Percentiles rank a stretch among this genome's conserved stretches.
Evolutionary conservation across 2,329 filamentous ascomycete species (phyloP).

Genomic region (Colletotrichum tofieldiae): DNA sequence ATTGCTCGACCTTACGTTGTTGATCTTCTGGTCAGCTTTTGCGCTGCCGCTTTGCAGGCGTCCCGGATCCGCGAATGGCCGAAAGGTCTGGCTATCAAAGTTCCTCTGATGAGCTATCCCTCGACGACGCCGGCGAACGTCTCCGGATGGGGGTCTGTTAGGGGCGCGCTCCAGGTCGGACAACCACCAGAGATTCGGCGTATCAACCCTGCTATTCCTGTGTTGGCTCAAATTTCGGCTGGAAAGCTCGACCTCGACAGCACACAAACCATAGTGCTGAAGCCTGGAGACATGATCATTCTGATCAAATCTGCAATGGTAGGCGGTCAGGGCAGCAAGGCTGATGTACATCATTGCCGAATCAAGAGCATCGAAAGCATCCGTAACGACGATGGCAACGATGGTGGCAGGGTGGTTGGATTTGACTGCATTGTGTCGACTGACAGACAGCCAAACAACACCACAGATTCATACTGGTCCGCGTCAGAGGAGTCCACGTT

Average conservation of each 20-base stretch:
- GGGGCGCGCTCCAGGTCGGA: not conserved
- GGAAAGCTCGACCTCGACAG: slow-evolving; percentile 48
- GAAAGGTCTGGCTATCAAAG: slow-evolving; percentile 57
- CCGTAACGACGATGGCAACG: slow-evolving; percentile 52
- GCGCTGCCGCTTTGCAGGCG: slow-evolving; percentile 72
- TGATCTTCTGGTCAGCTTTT: slow-evolving; percentile 87
- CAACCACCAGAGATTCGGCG: not conserved
- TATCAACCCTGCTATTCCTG: slow-evolving; percentile 24
- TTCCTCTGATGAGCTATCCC: slow-evolving; percentile 42
- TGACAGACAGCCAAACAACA: not conserved
- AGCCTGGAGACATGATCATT: slow-evolving; percentile 33
- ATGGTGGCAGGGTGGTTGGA: slow-evolving; percentile 32
- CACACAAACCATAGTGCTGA: slow-evolving; percentile 36
- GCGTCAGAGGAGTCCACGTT: not conserved
- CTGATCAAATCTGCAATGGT: slow-evolving; percentile 18
- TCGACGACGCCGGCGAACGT: not conserved
- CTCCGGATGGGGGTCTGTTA: not conserved
- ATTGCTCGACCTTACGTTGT: slow-evolving; percentile 84
- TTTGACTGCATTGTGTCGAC: slow-evolving; percentile 25
- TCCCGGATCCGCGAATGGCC: slow-evolving; percentile 62
- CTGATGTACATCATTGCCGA: slow-evolving; percentile 38
- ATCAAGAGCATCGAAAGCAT: slow-evolving; percentile 36
- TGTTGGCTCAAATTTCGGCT: slow-evolving; percentile 20
- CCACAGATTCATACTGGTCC: not conserved
- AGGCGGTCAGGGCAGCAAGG: not conserved